Percentiles rank a stretch among this genome's conserved stretches.
phyloP scores from a whole-genome alignment of 257 asterid species.

The Ballota nigra region DNA sequence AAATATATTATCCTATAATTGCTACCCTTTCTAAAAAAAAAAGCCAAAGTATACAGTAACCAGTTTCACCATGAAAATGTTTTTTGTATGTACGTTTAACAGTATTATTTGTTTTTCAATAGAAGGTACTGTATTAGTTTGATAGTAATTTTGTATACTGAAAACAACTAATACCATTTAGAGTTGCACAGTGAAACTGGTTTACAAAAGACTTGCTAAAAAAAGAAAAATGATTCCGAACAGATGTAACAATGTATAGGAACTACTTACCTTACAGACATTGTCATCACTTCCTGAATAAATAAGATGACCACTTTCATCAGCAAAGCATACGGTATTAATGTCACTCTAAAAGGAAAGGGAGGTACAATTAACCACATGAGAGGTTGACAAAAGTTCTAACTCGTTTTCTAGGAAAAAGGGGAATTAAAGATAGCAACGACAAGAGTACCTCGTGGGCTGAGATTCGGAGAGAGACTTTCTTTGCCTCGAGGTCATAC shows the following conservation, averaged over 20 bases:
- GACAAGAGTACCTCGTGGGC: slow-evolving; percentile 58
- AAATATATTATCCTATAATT: too few species aligned
- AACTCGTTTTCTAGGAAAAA: not conserved
- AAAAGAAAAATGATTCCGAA: too few species aligned
- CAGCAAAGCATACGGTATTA: slow-evolving; percentile 90
- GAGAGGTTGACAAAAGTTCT: not conserved
- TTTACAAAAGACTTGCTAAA: too few species aligned
- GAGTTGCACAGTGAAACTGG: too few species aligned
- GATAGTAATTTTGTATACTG: too few species aligned
- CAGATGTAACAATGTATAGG: not conserved
- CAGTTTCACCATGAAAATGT: too few species aligned
- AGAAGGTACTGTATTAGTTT: too few species aligned
- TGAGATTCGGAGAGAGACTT: slow-evolving; percentile 60
- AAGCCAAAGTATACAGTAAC: too few species aligned
- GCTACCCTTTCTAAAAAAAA: too few species aligned
- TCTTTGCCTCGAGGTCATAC: slow-evolving; percentile 79
- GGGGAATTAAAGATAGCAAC: not conserved
- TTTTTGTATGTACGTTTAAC: too few species aligned
- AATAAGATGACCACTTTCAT: slow-evolving; percentile 83
- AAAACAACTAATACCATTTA: too few species aligned
- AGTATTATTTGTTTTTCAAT: too few species aligned
- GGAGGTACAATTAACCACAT: not conserved
- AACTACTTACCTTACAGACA: slow-evolving; percentile 64
- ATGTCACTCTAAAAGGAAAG: slow-evolving; percentile 72
- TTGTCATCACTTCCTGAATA: slow-evolving; percentile 92